Evolutionary conservation across 495 filamentous ascomycete genomes (phyloP), one percentile per base, ranked within the genome.

Genomic region (Chaetomium fimeti): DNA sequence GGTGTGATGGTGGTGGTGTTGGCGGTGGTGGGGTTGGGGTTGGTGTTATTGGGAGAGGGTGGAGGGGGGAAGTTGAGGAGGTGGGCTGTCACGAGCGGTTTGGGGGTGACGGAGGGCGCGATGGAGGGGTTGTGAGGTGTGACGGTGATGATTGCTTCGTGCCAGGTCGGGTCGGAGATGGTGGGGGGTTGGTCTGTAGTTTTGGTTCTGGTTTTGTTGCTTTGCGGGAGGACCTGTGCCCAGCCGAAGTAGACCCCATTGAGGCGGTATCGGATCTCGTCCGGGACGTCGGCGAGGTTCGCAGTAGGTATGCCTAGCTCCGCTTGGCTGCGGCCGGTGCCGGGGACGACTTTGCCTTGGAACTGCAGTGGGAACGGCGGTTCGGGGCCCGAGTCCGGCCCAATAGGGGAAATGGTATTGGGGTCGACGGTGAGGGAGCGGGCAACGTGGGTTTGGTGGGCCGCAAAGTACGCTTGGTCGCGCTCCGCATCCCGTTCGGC

Each of bases 241-340:
- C 87, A 90, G 36, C 83, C 86, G 64, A 88, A 86, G 66, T 87
- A 89, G 49, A 86, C 77, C 0, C 87, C 88, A 28, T 76, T 75
- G 5, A 89, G 72, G 24, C 81, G 79, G 53, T 82, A 74, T 4
- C 72, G 60, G 22, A 87, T 71, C 32, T 82, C 76, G 7, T 80
- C 79, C 0, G 77, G 67, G 0, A 85, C 71, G 49, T 71, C 77
- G 12, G 61, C 56, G 3, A 88, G 70, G 55, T 79, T 80, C 5
- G 77, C 74, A 1, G 77, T 75, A 1, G 78, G 75, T 9, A 75
- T 65, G 5, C 70, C 67, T 2, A 73, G 64, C 60, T 80, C 71
- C 15, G 60, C 60, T 51, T 43, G 53, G 32, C 68, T 68, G 42
- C 68, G 67, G 1, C 77, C 78, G 0, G 73, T 76, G 12, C 75